Conservation (phyloP, 768 basidiomycete species). For the Lentinula raphanica region DNA sequence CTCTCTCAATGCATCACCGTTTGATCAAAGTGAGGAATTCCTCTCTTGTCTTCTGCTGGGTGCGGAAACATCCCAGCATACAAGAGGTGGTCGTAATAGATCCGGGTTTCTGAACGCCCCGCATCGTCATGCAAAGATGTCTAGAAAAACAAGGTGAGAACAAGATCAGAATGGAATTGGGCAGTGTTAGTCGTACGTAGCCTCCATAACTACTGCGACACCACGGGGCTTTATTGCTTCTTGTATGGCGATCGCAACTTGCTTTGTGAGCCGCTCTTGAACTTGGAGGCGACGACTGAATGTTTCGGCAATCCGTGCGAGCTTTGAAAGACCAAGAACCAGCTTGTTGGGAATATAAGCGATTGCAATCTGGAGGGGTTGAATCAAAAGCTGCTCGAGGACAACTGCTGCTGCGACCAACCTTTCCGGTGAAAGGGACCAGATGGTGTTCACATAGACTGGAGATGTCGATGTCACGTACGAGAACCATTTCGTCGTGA, state of each 20-base stretch:
- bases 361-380: conserved; percentile 74
- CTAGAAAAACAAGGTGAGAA: conserved; percentile 32
- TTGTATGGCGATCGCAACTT: conserved; percentile 96
- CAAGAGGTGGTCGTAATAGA: conserved; percentile 92
- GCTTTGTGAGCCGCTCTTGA: conserved; percentile 95
- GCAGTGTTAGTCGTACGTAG: conserved; percentile 62
- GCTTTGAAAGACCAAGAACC: conserved; percentile 92
- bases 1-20: too few species aligned
- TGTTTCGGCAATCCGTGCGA: conserved; percentile 95
- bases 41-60: conserved; percentile 97
- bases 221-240: conserved; percentile 97
- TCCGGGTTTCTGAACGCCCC: conserved; percentile 98
- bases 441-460: conserved; percentile 98
- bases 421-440: conserved; percentile 97
- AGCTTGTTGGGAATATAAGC: conserved; percentile 95
- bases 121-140: conserved; percentile 99
- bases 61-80: conserved; percentile 97
- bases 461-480: conserved; percentile 94
- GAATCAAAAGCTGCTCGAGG: conserved; percentile 6
- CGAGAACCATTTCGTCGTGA: conserved; percentile 99
- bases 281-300: conserved; percentile 95
- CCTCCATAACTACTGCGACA: conserved; percentile 99
- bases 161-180: conserved; percentile 9
- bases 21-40: conserved; percentile 91
- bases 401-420: conserved; percentile 27